Evolutionary conservation across 2,329 filamentous ascomycete genomes (phyloP), one percentile per base, ranked within the genome.

Genomic region (Pestalotiopsis sp.): DNA sequence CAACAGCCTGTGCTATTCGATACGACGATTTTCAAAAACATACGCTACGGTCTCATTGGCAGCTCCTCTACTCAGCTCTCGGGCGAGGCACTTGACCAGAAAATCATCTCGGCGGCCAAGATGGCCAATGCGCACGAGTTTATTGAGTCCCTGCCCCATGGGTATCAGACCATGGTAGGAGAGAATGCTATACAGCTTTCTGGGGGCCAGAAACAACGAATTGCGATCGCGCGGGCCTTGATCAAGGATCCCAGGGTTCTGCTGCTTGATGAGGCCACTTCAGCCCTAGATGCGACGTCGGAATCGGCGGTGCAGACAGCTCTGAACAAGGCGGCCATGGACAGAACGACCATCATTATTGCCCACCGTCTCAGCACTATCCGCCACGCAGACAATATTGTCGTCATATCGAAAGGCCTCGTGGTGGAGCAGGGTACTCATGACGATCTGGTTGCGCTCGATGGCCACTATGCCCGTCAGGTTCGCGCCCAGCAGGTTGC

Each of bases 121-220:
- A 95, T 92, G 86, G 92, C 95, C 13, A 97, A 97, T 74, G 95
- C 94, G 0, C 94, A 97, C 77, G 93, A 97, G 71, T 97, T 97
- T 76, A 93, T 97, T 81, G 84, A 92, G 73, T 93, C 91, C 4
- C 84, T 96, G 17, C 93, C 93, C 1, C 93, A 97, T 1, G 93
- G 93, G 11, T 94, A 97, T 82, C 86, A 90, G 73, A 97, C 94
- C 0, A 75, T 93, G 3, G 93, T 97, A 38, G 95, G 95, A 27
- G 92, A 88, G 77, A 96, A 97, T 81, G 95, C 94, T 60, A 87
- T 88, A 31, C 88, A 97, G 77, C 82, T 97, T 25, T 94, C 91
- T 3, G 95, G 95, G 65, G 95, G 95, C 0, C 95, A 98, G 80
- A 97, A 97, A 77, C 95, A 98, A 80, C 92, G 95, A 67, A 90